Base-by-base conservation (phyloP, 2,329 filamentous ascomycete species). In the Arthrobotrys sphaeroides region DNA sequence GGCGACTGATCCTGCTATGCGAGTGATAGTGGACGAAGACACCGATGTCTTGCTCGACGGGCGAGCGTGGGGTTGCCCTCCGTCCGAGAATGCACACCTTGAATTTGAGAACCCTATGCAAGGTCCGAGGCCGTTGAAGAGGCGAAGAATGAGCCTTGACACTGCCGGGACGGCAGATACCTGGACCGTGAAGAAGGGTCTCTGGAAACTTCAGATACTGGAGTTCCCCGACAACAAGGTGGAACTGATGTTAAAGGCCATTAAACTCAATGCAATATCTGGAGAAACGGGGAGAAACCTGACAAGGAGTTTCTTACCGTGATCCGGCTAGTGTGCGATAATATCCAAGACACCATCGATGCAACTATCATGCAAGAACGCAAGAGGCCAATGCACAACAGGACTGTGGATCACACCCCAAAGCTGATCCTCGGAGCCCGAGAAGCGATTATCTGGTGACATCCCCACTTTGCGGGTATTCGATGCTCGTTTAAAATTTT, bases 31-130 rank as follows among this genome's bases (percentile, higher is more conserved):
- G 26, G 70, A 74, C 20, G 70, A 74, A 26, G 70, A 74, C 24
- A 64, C 70, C 1, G 70, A 74, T 42, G 70, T 74, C 18, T 28
- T 64, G 18, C 62, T 74, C 26, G 70, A 74, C 16, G 62, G 70
- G 7, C 61, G 55, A 43, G 36, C 62, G 40, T 74, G 62, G 70
- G 70, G 70, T 42, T 49, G 28, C 7, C 70, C 67, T 7, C 59
- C 43, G 40, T 38, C 70, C 10, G 70, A 68, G 45, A 60, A 59
- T 36, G 31, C 61, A 20, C 70, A 74, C 13, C 51, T 67, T 49
- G 70, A 74, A 45, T 74, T 74, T 68, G 70, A 74, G 31, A 74
- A 74, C 45, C 70, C 70, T 26, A 74, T 74, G 70, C 70, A 74
- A 45, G 62, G 64, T 7, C 64, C 53, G 7, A 68, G 70, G 42